Evolutionary conservation across 78 protist genomes (phyloP), one percentile per base, ranked within the genome.

Genomic region (Speleostelium caveatum): DNA sequence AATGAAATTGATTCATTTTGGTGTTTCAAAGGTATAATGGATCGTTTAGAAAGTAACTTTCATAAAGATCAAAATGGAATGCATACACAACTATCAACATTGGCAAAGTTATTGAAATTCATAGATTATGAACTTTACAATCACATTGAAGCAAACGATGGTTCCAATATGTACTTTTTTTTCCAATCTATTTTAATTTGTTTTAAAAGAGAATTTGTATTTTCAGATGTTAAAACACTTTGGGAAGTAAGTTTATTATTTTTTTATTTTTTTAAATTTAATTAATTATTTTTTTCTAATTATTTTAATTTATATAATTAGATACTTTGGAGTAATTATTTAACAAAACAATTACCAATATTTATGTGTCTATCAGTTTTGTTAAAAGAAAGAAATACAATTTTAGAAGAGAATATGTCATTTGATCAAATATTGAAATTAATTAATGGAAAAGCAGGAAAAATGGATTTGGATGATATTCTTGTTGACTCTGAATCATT

Each of bases 61-160:
- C 90, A 93, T 24, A 93, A 73, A 45, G 89, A 83, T 63, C 93
- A 93, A 73, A 93, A 86, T 36, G 93, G 95, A 49, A 93, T 83
- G 85, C 92, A 86, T 36, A 67, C 86, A 28, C 89, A 93, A 69
- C 32, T 93, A 24, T 63, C 75, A 2, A 74, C 86, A 32, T 58
- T 83, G 0, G 86, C 95, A 59, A 93, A 75, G 10, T 4, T 93
- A 22, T 39, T 93, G 8, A 78, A 86, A 32, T 71, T 45, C n/a
- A 69, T 93, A 22, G 95, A 93, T 73, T 24, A 24, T 22, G 93
- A 93, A 2, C 19, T 93, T 21, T 79, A 33, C 38, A 56, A 35
- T 73, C 86, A 78, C 53, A 63, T 93, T 35, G 90, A 72, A 19
- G 30, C 61, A 19, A 72, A 58, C 35, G 79, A 91, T 49, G 87